Evolutionary conservation across 1,284 basidiomycete genomes (phyloP).

Genomic region (Porodaedalea pini): DNA sequence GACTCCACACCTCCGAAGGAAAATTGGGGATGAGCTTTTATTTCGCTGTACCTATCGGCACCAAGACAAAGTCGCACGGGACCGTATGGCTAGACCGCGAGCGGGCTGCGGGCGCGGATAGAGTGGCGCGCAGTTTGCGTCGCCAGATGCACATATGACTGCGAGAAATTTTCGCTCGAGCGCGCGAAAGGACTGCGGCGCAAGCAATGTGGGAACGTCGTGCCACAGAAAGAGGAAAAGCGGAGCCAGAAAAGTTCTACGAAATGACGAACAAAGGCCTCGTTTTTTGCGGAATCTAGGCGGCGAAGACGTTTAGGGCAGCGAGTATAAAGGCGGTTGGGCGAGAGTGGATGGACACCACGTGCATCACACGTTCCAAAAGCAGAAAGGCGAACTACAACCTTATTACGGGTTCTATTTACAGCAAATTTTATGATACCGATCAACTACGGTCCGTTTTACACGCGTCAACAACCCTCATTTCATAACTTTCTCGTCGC

Average conservation of each 20-base stretch:
- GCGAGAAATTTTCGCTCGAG: too few species aligned
- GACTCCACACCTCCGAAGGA: neutral
- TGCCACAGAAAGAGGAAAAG: neutral
- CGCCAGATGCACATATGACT: too few species aligned
- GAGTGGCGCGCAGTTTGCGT: too few species aligned
- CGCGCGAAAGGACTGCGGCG: neutral
- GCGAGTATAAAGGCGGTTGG: neutral
- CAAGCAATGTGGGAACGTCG: neutral
- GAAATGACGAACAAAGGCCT: neutral
- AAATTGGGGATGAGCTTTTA: neutral
- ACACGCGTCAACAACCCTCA: constrained; percentile 8
- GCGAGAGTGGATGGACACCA: neutral
- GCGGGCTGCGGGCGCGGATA: too few species aligned
- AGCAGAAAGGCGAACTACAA: neutral
- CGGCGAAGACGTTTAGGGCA: neutral
- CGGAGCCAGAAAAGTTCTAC: neutral
- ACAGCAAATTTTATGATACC: neutral
- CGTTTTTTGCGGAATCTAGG: neutral
- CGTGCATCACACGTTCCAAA: constrained; percentile 4
- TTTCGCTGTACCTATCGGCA: neutral
- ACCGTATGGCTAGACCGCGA: neutral
- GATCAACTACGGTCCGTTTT: too few species aligned
- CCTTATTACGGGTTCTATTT: neutral
- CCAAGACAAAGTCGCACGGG: neutral
- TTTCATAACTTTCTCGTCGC: constrained; percentile 5